These are phyloP conservation scores for Pyrenopolyporus hunteri DNA, from an alignment of 495 filamentous ascomycete genomes.

Conservation along the genomic window DNA sequence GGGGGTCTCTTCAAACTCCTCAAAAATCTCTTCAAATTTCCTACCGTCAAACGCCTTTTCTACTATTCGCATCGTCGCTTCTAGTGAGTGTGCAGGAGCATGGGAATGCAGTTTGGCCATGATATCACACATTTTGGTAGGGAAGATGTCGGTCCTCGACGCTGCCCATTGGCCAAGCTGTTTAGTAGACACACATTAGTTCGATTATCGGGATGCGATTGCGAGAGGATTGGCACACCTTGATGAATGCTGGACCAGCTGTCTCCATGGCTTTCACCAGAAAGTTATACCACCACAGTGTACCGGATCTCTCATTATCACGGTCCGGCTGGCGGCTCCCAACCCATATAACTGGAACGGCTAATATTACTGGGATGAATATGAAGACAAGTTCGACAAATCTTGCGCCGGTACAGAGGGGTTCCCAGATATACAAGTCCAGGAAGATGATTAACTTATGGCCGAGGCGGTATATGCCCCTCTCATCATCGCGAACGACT, in stretches of 20 bases:
- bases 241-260: slow-evolving; percentile 96
- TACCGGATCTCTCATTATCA: slow-evolving; percentile 75
- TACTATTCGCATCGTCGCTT: slow-evolving; percentile 79
- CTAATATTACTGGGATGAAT: slow-evolving; percentile 85
- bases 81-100: slow-evolving; percentile 87
- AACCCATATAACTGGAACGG: slow-evolving; percentile 81
- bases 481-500: slow-evolving; percentile 63
- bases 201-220: not conserved
- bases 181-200: slow-evolving; percentile 35
- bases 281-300: slow-evolving; percentile 95
- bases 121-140: slow-evolving; percentile 85
- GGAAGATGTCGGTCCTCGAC: slow-evolving; percentile 95
- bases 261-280: slow-evolving; percentile 89
- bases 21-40: slow-evolving; percentile 89
- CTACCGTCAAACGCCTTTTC: slow-evolving; percentile 79
- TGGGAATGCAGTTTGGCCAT: slow-evolving; percentile 97
- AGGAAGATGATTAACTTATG: slow-evolving; percentile 65
- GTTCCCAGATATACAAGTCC: slow-evolving; percentile 80
- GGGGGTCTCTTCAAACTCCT: slow-evolving; percentile 91
- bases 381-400: slow-evolving; percentile 86
- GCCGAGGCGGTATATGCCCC: slow-evolving; percentile 58
- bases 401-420: slow-evolving; percentile 82
- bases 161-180: slow-evolving; percentile 99
- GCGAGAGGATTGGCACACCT: slow-evolving; percentile 59
- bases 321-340: slow-evolving; percentile 64